phyloP scores from a whole-genome alignment of 2,329 filamentous ascomycete species.

The Trichoderma sp. region DNA sequence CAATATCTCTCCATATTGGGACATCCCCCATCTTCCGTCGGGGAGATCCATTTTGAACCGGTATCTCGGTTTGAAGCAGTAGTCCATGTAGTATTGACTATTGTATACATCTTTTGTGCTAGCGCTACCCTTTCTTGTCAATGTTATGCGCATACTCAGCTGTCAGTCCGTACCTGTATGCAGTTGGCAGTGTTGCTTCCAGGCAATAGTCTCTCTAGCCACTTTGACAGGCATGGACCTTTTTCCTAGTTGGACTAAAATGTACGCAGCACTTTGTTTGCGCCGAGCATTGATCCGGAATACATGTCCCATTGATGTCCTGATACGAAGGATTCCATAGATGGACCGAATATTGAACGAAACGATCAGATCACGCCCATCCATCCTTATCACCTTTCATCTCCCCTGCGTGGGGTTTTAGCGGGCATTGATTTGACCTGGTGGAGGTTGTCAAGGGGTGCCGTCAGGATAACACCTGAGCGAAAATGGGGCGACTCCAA shows the following conservation, averaged over 20 bases:
- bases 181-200: neutral
- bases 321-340: neutral
- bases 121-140: neutral
- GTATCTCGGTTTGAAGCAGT: slow-evolving; percentile 9
- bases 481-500: neutral
- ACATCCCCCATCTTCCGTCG: neutral
- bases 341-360: slow-evolving; percentile 2
- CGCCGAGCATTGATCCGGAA: slow-evolving; percentile 10
- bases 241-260: neutral
- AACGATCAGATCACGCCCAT: neutral
- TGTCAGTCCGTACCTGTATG: neutral
- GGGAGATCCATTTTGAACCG: neutral
- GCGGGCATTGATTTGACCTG: slow-evolving; percentile 7
- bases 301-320: neutral
- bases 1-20: slow-evolving; percentile 2
- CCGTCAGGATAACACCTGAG: slow-evolving; percentile 13
- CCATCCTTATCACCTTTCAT: neutral
- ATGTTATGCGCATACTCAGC: neutral
- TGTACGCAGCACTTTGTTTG: neutral
- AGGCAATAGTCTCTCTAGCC: neutral
- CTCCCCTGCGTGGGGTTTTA: neutral
- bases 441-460: slow-evolving; percentile 2
- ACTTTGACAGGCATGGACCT: neutral
- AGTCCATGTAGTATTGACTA: neutral
- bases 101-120: neutral